Evolutionary conservation across 495 filamentous ascomycete species (phyloP).

Genomic region (Ramalina intermedia): DNA sequence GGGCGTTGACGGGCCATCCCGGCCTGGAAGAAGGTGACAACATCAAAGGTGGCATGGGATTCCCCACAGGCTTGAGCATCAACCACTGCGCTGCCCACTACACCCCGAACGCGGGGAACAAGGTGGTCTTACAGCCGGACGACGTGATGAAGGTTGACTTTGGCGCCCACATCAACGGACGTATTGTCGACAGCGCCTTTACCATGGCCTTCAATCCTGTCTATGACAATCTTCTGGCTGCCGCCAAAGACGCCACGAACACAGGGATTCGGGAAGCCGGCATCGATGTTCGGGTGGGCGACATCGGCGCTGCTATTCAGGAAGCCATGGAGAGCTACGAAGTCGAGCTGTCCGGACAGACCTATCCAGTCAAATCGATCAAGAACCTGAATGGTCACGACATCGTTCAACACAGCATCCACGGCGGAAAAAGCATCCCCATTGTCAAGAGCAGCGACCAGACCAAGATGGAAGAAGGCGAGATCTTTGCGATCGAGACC

Average conservation of each 20-base stretch:
- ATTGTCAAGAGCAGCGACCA: slow-evolving; percentile 43
- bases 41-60: slow-evolving; percentile 45
- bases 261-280: slow-evolving; percentile 45
- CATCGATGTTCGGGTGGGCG: slow-evolving; percentile 45
- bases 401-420: slow-evolving; percentile 44
- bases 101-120: slow-evolving; percentile 48
- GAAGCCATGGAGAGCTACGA: slow-evolving; percentile 58
- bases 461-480: slow-evolving; percentile 54
- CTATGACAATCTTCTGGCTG: slow-evolving; percentile 45
- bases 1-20: slow-evolving; percentile 39
- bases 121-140: slow-evolving; percentile 37
- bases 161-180: slow-evolving; percentile 49
- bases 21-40: slow-evolving; percentile 44
- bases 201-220: slow-evolving; percentile 46
- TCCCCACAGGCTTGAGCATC: slow-evolving; percentile 45
- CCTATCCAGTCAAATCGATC: slow-evolving; percentile 43
- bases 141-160: slow-evolving; percentile 60
- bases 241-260: slow-evolving; percentile 50
- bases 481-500: slow-evolving; percentile 52
- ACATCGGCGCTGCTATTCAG: slow-evolving; percentile 49
- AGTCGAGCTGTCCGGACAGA: slow-evolving; percentile 40
- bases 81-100: slow-evolving; percentile 50
- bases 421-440: slow-evolving; percentile 46
- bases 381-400: slow-evolving; percentile 44
- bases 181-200: slow-evolving; percentile 52